phyloP scores from a whole-genome alignment of 2,329 filamentous ascomycete species.

The Ascosphaera aggregata region DNA sequence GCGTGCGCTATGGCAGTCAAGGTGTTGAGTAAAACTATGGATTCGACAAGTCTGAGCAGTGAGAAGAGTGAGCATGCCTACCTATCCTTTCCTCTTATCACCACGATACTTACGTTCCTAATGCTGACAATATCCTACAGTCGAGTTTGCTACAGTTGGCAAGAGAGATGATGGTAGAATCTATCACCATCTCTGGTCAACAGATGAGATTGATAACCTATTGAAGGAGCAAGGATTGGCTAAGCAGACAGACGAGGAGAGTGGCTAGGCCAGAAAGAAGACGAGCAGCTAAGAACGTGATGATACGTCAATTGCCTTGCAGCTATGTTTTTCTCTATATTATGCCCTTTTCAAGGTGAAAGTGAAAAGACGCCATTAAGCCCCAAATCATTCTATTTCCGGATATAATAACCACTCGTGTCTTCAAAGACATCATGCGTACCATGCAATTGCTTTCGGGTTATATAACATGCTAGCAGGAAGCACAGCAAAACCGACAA shows the following conservation, averaged over 20 bases:
- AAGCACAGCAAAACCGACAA: too few species aligned
- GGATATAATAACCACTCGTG: not conserved
- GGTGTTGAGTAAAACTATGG: constrained; percentile 99
- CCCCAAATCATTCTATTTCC: too few species aligned
- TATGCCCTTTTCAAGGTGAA: too few species aligned
- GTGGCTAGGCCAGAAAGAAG: constrained; percentile 15
- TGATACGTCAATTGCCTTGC: not conserved
- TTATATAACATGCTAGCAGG: not conserved
- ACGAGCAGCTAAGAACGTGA: not conserved
- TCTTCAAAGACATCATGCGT: too few species aligned
- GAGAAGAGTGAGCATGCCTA: constrained; percentile 63
- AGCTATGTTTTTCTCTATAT: not conserved
- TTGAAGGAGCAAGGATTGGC: constrained; percentile 90
- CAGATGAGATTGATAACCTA: constrained; percentile 84
- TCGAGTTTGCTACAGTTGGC: constrained; percentile 95
- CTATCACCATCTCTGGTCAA: constrained; percentile 93
- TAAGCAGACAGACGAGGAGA: constrained; percentile 52
- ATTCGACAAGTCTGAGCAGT: constrained; percentile 93
- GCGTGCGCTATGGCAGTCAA: constrained; percentile 95
- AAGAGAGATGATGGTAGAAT: constrained; percentile 89
- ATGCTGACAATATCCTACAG: constrained; percentile 22
- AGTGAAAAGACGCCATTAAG: too few species aligned
- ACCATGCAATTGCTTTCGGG: not conserved
- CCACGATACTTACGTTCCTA: not conserved
- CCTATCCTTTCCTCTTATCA: not conserved